Base-by-base conservation (phyloP, 2,329 filamentous ascomycete species). In the Aaosphaeria arxii region DNA sequence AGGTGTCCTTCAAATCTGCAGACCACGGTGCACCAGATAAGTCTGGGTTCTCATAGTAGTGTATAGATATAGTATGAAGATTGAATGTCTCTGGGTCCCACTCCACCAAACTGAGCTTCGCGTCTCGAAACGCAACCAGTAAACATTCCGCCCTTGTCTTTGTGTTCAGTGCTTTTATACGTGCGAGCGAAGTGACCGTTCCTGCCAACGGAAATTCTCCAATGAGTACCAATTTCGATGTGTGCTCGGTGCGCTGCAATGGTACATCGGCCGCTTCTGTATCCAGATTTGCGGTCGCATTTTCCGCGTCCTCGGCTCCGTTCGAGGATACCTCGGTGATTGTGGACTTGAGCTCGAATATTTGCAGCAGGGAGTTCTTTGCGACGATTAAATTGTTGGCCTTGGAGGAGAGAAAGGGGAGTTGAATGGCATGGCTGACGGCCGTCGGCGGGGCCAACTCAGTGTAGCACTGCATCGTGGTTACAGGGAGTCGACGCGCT, bases 41-140 rank as follows among this genome's bases (percentile, higher is more conserved):
- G 66, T 96, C 91, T 64, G 96, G 91, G 68, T 94, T 89, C 71
- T 99, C 94, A 73, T 97, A 99, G 77, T 91, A 97, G 75, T 99
- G 94, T 62, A 99, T 92, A 44, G 92, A 97, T 54, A 94, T 83
- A 45, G 92, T 97, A 59, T 87, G 85, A 59, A 97, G 85, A 44
- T 83, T 82, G 70, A 88, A 80, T 57, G 83, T 84, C 66, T 87
- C 84, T 6, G 89, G 85, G 67, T 97, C 89, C 94, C 94, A 99
- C 74, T 96, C 89, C 47, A 96, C 80, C 69, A 99, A 77, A 70
- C 89, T 95, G 64, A 97, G 80, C 73, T 96, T 96, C 39, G 94
- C 94, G 72, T 96, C 91, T 64, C 88, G 87, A 72, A 92, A 88
- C 0, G 90, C 87, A 48, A 97, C 71, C 47, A 99, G 76, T 47